Evolutionary conservation across 108 stramenopile genomes (phyloP).

Genomic region (Stephanodiscus triporus): DNA sequence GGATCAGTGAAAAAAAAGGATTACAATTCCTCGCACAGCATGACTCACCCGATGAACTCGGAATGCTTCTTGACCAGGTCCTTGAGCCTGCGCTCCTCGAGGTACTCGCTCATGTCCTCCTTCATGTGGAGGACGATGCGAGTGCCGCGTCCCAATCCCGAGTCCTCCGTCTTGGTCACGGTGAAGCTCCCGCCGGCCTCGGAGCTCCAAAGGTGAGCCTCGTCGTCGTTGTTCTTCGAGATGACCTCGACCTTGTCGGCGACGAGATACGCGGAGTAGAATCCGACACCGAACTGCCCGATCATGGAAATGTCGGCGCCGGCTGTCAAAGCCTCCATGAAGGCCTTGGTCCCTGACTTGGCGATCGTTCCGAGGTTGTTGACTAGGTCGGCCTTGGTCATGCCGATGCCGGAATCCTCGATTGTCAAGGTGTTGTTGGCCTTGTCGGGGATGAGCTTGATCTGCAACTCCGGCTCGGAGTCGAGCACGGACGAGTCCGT

Average conservation of each 20-base stretch:
- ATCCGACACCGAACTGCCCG: constrained; percentile 99
- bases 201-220: constrained; percentile 92
- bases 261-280: constrained; percentile 99
- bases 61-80: constrained; percentile 99
- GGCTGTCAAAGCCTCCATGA: constrained; percentile 99
- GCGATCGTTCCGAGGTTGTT: constrained; percentile 99
- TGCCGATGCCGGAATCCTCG: constrained; percentile 98
- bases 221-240: constrained; percentile 97
- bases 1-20: not conserved
- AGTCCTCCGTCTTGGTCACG: constrained; percentile 77
- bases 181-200: constrained; percentile 99
- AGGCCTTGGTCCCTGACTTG: constrained; percentile 99
- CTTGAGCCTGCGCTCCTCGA: constrained; percentile 98
- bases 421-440: constrained; percentile 99
- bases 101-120: constrained; percentile 99
- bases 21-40: not conserved
- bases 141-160: constrained; percentile 94
- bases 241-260: constrained; percentile 98
- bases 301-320: constrained; percentile 99
- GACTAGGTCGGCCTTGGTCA: constrained; percentile 99
- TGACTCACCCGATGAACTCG: constrained; percentile 94
- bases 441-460: constrained; percentile 99
- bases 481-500: constrained; percentile 96
- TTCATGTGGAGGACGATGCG: constrained; percentile 98
- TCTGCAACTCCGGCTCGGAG: constrained; percentile 94